A percentile compares a stretch with the other conserved stretches of the same genome.
Evolutionary conservation across 139 green algal genomes (phyloP).

Genomic region (Eudorina sp.): DNA sequence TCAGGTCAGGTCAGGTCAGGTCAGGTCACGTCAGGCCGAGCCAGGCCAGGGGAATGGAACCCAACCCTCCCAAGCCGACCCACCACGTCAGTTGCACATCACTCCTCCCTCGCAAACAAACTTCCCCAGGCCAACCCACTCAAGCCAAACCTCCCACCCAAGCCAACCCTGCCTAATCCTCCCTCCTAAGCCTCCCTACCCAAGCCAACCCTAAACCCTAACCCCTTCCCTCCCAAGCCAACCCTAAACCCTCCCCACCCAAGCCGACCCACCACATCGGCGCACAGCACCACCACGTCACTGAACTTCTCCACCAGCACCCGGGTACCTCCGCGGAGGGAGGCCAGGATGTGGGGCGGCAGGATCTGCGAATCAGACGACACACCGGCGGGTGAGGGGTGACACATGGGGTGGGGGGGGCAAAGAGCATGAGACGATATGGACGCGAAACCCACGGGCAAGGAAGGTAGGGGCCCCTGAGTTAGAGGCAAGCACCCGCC

Average conservation of each 20-base stretch:
- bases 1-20: too few species aligned
- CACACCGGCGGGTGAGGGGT: not conserved
- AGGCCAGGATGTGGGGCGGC: conserved; percentile 55
- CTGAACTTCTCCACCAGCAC: conserved; percentile 60
- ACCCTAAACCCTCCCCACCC: not conserved
- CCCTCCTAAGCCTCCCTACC: not conserved
- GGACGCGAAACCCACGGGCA: too few species aligned
- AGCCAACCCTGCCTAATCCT: too few species aligned
- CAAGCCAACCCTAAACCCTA: not conserved
- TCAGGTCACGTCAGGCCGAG: too few species aligned
- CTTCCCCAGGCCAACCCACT: not conserved
- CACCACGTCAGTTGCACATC: not conserved
- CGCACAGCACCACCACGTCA: conserved; percentile 50
- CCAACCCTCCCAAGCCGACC: too few species aligned
- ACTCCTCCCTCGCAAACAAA: not conserved
- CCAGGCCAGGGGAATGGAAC: too few species aligned
- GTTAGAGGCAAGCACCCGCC: too few species aligned
- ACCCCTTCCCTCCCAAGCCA: not conserved
- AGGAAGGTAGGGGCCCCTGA: too few species aligned
- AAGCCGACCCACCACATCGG: conserved; percentile 38
- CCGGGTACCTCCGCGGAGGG: conserved; percentile 46
- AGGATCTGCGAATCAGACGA: conserved; percentile 46
- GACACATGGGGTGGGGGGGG: not conserved
- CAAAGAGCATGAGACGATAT: too few species aligned
- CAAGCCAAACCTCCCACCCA: not conserved